These are phyloP conservation scores for Carallia pectinifolia DNA, from an alignment of 345 rosid species.

Conservation along the genomic window DNA sequence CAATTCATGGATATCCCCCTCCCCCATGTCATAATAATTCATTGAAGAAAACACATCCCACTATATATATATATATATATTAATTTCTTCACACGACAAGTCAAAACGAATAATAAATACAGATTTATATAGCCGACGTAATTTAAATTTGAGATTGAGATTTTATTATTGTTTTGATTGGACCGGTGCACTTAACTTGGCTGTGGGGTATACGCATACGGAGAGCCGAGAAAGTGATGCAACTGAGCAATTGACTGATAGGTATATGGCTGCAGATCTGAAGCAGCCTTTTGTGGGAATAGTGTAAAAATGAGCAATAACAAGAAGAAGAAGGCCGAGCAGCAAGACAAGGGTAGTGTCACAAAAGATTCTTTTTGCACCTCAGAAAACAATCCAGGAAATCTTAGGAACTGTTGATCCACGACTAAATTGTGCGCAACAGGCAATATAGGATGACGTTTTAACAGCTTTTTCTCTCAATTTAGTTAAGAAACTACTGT, in stretches of 20 bases:
- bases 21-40: too few relatives aligned
- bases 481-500: background rate
- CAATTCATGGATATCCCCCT: slow-evolving; percentile 16
- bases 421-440: background rate
- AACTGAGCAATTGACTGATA: background rate
- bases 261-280: slow-evolving; percentile 12
- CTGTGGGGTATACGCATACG: background rate
- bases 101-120: too few relatives aligned
- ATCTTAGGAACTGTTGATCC: slow-evolving; percentile 15
- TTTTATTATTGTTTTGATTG: too few relatives aligned
- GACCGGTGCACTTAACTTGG: background rate
- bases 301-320: background rate
- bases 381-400: slow-evolving; percentile 8
- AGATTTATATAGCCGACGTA: too few relatives aligned
- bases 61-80: background rate
- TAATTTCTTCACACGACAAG: too few relatives aligned
- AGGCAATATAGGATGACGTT: background rate
- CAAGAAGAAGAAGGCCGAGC: slow-evolving; percentile 13
- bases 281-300: slow-evolving; percentile 4
- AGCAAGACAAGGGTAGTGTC: background rate
- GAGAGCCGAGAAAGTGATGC: slow-evolving; percentile 4
- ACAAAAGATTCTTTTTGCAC: slow-evolving; percentile 8
- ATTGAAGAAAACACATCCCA: too few relatives aligned
- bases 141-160: too few relatives aligned
- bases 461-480: background rate